Evolutionary conservation across 2,329 filamentous ascomycete genomes (phyloP).

Genomic region (Pyrenophora teres): DNA sequence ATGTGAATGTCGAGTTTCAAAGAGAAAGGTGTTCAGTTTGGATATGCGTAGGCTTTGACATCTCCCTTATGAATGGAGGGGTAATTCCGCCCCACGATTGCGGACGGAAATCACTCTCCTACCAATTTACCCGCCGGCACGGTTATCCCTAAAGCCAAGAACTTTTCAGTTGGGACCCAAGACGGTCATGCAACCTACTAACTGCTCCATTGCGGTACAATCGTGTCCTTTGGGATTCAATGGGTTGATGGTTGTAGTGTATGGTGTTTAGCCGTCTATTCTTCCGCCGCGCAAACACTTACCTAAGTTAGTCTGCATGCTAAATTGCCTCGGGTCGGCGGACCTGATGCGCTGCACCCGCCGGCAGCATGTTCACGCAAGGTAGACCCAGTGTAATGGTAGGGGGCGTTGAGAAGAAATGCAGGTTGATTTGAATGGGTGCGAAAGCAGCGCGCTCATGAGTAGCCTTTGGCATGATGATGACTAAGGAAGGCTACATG

Average conservation of each 20-base stretch:
- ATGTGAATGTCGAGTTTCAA: background rate
- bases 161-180: conserved; percentile 19
- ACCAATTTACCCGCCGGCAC: conserved; percentile 43
- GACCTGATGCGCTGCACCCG: conserved; percentile 17
- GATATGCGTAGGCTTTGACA: conserved; percentile 20
- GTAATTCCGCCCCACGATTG: conserved; percentile 29
- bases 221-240: conserved; percentile 18
- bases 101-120: conserved; percentile 17
- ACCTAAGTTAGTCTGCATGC: background rate
- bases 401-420: background rate
- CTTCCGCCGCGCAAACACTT: conserved; percentile 32
- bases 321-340: conserved; percentile 28
- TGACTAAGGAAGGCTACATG: too few relatives aligned
- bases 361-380: conserved; percentile 3
- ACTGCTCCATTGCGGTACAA: conserved; percentile 21
- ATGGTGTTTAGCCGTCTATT: conserved; percentile 41
- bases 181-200: conserved; percentile 19
- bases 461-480: background rate
- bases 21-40: background rate
- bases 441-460: background rate
- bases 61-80: conserved; percentile 33
- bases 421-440: background rate
- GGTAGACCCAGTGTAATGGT: background rate
- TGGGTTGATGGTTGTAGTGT: conserved; percentile 15
- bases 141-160: conserved; percentile 28